Evolutionary conservation across 2,329 filamentous ascomycete genomes (phyloP), one percentile per base, ranked within the genome.

Genomic region (Verticillium alfalfae): DNA sequence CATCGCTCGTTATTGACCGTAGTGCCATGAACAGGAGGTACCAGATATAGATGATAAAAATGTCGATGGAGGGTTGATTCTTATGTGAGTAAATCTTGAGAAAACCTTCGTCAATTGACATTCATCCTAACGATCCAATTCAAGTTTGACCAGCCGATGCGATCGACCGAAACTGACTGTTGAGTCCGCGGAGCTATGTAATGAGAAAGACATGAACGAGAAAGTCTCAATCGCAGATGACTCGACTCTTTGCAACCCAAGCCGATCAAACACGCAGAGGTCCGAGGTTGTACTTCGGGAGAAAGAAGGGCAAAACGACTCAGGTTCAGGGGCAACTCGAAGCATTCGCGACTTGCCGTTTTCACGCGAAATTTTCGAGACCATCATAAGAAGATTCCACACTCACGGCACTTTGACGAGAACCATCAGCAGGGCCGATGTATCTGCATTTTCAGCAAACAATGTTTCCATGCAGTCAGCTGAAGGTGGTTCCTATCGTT

Each of bases 361-460:
- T n/a, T n/a, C 39, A 45, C 39, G 39, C 39, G 10, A 18, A 2
- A 45, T 18, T 16, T 45, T 45, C 16, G 16, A 45, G 39, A n/a
- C 16, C 39, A 45, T 45, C 39, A 5, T n/a, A 16, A 18, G 16
- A 6, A 45, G 39, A 18, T 58, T 61, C 31, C 39, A 58, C 22
- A 45, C 49, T 4, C 60, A 61, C 37, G 39, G 37, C 10, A 58
- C 52, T 7, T 49, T 61, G 18, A 34, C 60, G 8, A 31, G 60
- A 38, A 39, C 37, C 37, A 58, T 61, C 45, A 61, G 39, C n/a
- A 56, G 60, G 12, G 55, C 60, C 4, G 60, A 61, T 16, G 31
- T 61, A 3, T 34, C 60, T 3, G 13, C 31, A 4, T 61, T 61
- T 31, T 49, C 54, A n/a, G 36, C 37, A 12, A 22, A 56, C 2